Base-by-base conservation (phyloP, 23 red algal genomes). In the Gracilaria gracilis region DNA sequence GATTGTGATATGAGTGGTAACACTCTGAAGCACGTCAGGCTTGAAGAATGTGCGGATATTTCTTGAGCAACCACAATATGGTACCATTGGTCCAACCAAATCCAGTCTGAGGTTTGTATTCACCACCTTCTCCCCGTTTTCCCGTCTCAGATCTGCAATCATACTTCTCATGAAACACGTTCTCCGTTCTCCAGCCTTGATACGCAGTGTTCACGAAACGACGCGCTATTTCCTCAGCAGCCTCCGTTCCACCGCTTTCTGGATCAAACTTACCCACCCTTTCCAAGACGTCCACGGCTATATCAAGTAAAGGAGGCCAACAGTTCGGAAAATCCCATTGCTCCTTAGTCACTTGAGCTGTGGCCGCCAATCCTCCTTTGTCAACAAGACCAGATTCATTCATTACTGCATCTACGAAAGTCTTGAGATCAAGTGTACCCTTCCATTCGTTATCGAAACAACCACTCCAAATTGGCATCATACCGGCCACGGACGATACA, bases 41-140 rank as follows among this genome's bases (percentile, higher is more conserved):
- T 1, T 27, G 16, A 1, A 81, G 29, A 4, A 40, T n/a, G n/a
- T 75, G 69, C 17, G 69, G 69, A 23, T 75, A 90, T 42, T 79
- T 46, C 40, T 49, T 61, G 24, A 98, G 62, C 78, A 98, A 61
- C 66, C 37, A 89, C 54, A 98, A 81, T 34, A 82, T 84, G 2
- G 92, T 87, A 7, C 96, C 96, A 76, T 95, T 98, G 17, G 96
- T 95, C 96, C 96, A 98, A 37, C 96, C 96, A 84, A 98, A 98
- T 17, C 96, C 96, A n/a, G 82, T 89, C 78, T 98, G 96, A 25
- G 93, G 66, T 12, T 31, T 38, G 77, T 98, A 98, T 59, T 98
- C 96, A 54, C 96, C 96, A 33, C 96, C 93, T 31, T 50, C 61
- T 6, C 96, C 96, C 29, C 78, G 40, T 53, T 67, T 89, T 14